phyloP scores from a whole-genome alignment of 768 basidiomycete genomes.

The Kwoniella heveanensis region DNA sequence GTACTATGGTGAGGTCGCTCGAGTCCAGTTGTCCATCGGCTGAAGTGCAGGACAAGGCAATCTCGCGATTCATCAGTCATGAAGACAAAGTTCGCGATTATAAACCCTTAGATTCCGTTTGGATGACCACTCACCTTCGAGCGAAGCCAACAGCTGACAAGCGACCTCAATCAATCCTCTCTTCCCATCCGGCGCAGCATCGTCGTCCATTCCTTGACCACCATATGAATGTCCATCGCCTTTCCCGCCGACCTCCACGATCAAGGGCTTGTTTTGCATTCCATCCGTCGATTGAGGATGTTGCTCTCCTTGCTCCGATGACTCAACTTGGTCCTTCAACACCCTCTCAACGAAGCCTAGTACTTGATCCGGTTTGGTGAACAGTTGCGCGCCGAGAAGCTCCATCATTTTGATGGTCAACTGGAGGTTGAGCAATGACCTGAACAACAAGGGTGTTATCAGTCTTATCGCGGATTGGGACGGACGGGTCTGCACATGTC shows the following conservation, averaged over 20 bases:
- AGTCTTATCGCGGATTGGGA: too few species aligned
- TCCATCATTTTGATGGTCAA: constrained; percentile 80
- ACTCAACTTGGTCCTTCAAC: constrained; percentile 54
- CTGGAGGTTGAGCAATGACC: constrained; percentile 74
- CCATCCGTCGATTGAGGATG: constrained; percentile 10
- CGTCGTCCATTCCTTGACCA: constrained; percentile 58
- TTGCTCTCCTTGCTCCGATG: not conserved
- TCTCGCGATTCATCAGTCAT: too few species aligned
- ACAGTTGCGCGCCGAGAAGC: constrained; percentile 65
- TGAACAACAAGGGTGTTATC: constrained; percentile 1
- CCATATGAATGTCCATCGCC: constrained; percentile 61
- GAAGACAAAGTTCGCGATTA: too few species aligned
- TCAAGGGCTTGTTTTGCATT: constrained; percentile 56
- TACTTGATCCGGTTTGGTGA: constrained; percentile 69
- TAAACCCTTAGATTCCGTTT: too few species aligned
- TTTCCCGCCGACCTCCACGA: constrained; percentile 56
- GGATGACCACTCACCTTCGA: constrained; percentile 68
- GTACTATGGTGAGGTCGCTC: constrained; percentile 65
- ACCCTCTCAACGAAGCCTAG: constrained; percentile 82
- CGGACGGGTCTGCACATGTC: too few species aligned
- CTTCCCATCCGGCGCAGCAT: constrained; percentile 54
- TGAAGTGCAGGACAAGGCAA: constrained; percentile 14
- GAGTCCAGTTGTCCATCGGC: constrained; percentile 44
- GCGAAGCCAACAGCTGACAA: constrained; percentile 63
- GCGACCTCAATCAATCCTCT: constrained; percentile 62